phyloP scores from a whole-genome alignment of 768 basidiomycete genomes.

The Naganishia antarctica region DNA sequence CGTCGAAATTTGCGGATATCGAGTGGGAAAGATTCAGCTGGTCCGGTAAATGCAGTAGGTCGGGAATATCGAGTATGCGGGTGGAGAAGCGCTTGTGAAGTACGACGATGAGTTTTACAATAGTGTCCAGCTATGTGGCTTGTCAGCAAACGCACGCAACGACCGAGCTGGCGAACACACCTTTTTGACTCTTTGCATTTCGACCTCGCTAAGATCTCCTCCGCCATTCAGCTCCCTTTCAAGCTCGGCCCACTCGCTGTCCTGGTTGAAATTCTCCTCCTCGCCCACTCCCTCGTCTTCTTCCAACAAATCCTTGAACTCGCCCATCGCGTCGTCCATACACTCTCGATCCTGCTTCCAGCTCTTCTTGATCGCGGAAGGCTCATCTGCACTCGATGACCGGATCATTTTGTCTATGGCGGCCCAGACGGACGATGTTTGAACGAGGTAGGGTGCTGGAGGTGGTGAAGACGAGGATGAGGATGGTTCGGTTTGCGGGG shows the following conservation, averaged over 20 bases:
- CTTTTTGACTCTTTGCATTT: slow-evolving; percentile 23
- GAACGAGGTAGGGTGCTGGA: slow-evolving; percentile 23
- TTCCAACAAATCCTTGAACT: slow-evolving; percentile 30
- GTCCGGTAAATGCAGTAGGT: neutral
- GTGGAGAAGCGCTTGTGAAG: slow-evolving; percentile 22
- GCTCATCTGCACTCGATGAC: slow-evolving; percentile 14
- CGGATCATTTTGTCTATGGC: slow-evolving; percentile 23
- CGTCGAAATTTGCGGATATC: slow-evolving; percentile 19
- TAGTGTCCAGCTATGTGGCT: slow-evolving; percentile 14
- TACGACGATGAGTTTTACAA: slow-evolving; percentile 15
- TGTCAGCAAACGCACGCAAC: neutral
- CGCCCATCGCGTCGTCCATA: slow-evolving; percentile 21
- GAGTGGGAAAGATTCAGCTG: slow-evolving; percentile 19
- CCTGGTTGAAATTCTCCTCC: slow-evolving; percentile 21
- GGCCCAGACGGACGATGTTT: slow-evolving; percentile 25
- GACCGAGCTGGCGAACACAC: slow-evolving; percentile 10
- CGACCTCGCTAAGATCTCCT: slow-evolving; percentile 16
- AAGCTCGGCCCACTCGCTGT: slow-evolving; percentile 29
- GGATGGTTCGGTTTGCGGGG: neutral
- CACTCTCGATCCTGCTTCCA: slow-evolving; percentile 25
- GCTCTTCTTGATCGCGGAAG: slow-evolving; percentile 15
- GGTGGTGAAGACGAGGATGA: slow-evolving; percentile 17
- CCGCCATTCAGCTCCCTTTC: slow-evolving; percentile 22
- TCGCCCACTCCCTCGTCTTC: slow-evolving; percentile 28
- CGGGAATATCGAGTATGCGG: slow-evolving; percentile 8